Evolutionary conservation across 1,139 yeast genomes (phyloP), one percentile per base, ranked within the genome.

Genomic region (Blastobotrys petasosporus): DNA sequence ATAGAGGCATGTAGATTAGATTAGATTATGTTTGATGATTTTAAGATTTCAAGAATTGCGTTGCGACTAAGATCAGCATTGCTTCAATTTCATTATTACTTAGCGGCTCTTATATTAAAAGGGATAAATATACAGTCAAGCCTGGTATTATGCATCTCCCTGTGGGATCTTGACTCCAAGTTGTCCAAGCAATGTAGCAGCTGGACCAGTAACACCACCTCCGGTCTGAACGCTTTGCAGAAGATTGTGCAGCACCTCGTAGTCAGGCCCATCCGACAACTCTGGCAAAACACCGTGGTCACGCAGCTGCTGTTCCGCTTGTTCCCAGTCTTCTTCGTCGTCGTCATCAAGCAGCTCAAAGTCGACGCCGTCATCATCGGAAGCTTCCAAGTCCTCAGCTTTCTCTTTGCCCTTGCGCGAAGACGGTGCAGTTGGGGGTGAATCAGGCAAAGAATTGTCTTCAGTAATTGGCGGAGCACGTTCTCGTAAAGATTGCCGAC

Each of bases 1-100:
- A 92, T 68, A 80, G 98, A 66, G 98, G 98, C 54, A 87, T 92
- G 59, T 86, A 73, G n/a, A n/a, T n/a, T n/a, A 57, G 13, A 37
- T 7, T n/a, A n/a, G n/a, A n/a, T n/a, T 32, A 32, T 42, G n/a
- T n/a, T n/a, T n/a, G n/a, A n/a, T n/a, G n/a, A n/a, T n/a, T 15
- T 32, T 20, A 8, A 20, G 16, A 36, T 20, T 23, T 11, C 28
- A 10, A 12, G 9, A n/a, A 4, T 10, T 13, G 37, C 16, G 25
- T 34, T n/a, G n/a, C n/a, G n/a, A n/a, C n/a, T n/a, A n/a, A n/a
- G n/a, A n/a, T n/a, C n/a, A n/a, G n/a, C n/a, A n/a, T n/a, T n/a
- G n/a, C 25, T 7, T 20, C 25, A 4, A 20, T 20, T 20, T 20
- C 6, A 20, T 20, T 7, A 20, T 4, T 20, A 20, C 25, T 20